These are phyloP conservation scores for Lactifluus volemus DNA, from an alignment of 768 basidiomycete genomes.

Conservation along the genomic window DNA sequence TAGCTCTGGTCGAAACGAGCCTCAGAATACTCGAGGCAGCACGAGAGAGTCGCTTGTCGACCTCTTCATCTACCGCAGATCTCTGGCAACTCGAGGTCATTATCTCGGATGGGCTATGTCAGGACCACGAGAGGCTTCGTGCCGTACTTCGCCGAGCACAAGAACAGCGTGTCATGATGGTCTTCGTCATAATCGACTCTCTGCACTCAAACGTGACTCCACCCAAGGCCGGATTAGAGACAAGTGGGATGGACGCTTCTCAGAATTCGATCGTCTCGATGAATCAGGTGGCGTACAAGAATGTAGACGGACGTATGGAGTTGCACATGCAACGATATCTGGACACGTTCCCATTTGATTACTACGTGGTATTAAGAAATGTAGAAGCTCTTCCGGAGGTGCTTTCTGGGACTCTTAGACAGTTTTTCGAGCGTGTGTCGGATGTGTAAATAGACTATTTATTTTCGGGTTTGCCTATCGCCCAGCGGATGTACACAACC, in stretches of 20 bases:
- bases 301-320: conserved; percentile 73
- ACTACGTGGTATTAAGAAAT: conserved; percentile 86
- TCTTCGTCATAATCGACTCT: conserved; percentile 93
- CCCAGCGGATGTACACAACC: too few relatives aligned
- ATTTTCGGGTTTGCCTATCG: too few relatives aligned
- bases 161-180: conserved; percentile 88
- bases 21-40: conserved; percentile 68
- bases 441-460: conserved; percentile 40
- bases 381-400: conserved; percentile 91
- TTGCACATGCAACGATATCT: conserved; percentile 82
- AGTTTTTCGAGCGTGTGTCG: conserved; percentile 83
- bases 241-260: conserved; percentile 17
- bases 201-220: conserved; percentile 43
- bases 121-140: conserved; percentile 83
- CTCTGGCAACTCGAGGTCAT: conserved; percentile 98
- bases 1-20: conserved; percentile 72
- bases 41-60: conserved; percentile 51
- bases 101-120: conserved; percentile 98
- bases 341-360: conserved; percentile 97
- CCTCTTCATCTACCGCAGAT: conserved; percentile 62
- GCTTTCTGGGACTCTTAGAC: conserved; percentile 76
- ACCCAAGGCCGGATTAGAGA: background rate
- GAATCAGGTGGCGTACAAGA: conserved; percentile 85
- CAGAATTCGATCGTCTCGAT: conserved; percentile 85
- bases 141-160: conserved; percentile 75